Evolutionary conservation across 257 asterid genomes (phyloP), one percentile per base, ranked within the genome.

Genomic region (Solanum piurae): DNA sequence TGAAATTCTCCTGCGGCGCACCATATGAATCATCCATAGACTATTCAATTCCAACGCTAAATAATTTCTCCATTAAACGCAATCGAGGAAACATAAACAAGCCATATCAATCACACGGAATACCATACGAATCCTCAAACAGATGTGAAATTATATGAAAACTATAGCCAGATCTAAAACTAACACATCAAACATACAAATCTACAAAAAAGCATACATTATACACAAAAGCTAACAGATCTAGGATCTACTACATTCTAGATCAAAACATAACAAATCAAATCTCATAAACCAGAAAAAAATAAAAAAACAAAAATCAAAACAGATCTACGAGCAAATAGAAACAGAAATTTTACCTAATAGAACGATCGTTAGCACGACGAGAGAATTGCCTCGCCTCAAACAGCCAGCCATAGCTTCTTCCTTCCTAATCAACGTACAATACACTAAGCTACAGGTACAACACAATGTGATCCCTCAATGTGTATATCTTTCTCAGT

Each of bases 381-480:
- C 77, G 83, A 87, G 77, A 44, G 92, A 91, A 52, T 89, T 88
- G 76, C 89, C 84, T 83, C 90, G 88, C 89, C 92, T 89, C 83
- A 86, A 90, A 66, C 73, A 71, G 87, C 88, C 89, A 58, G 88
- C 91, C 91, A 90, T 88, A 42, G 89, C 90, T 71, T 82, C 44
- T 72, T 69, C 42, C 12, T 80, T 49, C 73, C 21, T 9, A 66
- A 64, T 85, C 62, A 37, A 69, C 8, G 77, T 42, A 44, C 25
- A 40, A 20, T 16, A 16, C 36, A 8, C 27, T 14, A 25, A 44
- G 58, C 64, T 71, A 11, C 10, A 16, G 6, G 29, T 83, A 33
- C 49, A 77, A n/a, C 87, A 49, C 88, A 46, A 52, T 52, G 38
- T 27, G 37, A 42, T 23, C n/a, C 72, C 9, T 87, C 44, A 23